Conservation (phyloP, 495 filamentous ascomycete genomes). For the Xylaria nigripes region DNA sequence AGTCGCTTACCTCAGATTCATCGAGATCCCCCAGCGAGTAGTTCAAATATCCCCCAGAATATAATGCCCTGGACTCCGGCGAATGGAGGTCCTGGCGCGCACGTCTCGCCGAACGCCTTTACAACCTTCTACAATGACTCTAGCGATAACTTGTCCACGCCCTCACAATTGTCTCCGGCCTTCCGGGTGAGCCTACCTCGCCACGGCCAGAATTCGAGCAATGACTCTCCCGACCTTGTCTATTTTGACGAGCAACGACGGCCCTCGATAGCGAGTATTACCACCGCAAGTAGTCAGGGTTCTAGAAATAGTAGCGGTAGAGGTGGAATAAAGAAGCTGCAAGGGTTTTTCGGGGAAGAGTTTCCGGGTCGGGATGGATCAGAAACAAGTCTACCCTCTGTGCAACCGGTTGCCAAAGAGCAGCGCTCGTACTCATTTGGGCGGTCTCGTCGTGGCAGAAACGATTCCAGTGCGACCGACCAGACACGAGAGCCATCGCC, state of each 20-base stretch:
- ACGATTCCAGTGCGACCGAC: constrained; percentile 63
- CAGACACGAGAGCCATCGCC: constrained; percentile 58
- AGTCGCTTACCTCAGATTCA: constrained; percentile 45
- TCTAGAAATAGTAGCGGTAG: constrained; percentile 68
- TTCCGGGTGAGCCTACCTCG: constrained; percentile 58
- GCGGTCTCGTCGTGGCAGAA: constrained; percentile 56
- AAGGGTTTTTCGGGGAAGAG: constrained; percentile 85
- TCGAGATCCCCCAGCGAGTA: constrained; percentile 45
- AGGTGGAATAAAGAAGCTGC: constrained; percentile 62
- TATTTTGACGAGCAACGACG: constrained; percentile 68
- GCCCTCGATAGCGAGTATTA: constrained; percentile 79
- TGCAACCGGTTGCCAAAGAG: constrained; percentile 40
- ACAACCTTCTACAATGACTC: constrained; percentile 60
- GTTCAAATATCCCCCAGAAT: constrained; percentile 34
- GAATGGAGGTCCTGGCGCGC: constrained; percentile 27
- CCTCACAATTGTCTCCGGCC: constrained; percentile 55
- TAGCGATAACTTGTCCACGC: constrained; percentile 49
- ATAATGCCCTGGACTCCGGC: constrained; percentile 42
- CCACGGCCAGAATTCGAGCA: constrained; percentile 39
- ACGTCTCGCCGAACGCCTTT: constrained; percentile 22
- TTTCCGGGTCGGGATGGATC: constrained; percentile 60
- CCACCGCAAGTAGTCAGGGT: constrained; percentile 81
- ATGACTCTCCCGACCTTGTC: constrained; percentile 59
- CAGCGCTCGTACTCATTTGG: constrained; percentile 51
- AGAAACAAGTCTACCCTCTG: constrained; percentile 59